Percentiles rank a stretch among this genome's conserved stretches.
Evolutionary conservation across 768 basidiomycete genomes (phyloP).

Genomic region (Nidularia pulvinata): DNA sequence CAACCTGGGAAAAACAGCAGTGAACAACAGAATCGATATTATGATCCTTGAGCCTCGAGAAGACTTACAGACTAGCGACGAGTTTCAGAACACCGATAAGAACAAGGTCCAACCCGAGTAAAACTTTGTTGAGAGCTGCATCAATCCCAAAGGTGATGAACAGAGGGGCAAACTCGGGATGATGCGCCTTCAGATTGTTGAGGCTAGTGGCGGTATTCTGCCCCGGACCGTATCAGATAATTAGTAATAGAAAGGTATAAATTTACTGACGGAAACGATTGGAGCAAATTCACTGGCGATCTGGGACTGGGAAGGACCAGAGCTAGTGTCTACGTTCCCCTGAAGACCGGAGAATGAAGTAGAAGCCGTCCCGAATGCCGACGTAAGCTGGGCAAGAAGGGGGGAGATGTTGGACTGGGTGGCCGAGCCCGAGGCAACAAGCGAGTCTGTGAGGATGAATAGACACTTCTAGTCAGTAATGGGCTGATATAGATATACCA

Average conservation of each 20-base stretch:
- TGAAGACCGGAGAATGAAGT: slow-evolving; percentile 4
- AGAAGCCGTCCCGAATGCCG: background rate
- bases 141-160: slow-evolving; percentile 6
- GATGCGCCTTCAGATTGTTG: slow-evolving; percentile 7
- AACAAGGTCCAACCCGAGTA: slow-evolving; percentile 7
- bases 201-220: slow-evolving; percentile 1
- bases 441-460: background rate
- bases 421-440: background rate
- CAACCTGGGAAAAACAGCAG: background rate
- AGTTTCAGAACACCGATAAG: slow-evolving; percentile 1
- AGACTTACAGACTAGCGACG: slow-evolving; percentile 4
- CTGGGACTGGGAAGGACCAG: background rate
- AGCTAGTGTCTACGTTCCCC: background rate
- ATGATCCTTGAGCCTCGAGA: background rate
- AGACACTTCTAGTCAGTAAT: background rate
- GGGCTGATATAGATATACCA: background rate
- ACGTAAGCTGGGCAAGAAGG: background rate
- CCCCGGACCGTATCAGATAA: too few relatives aligned
- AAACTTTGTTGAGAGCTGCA: slow-evolving; percentile 3
- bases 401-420: background rate
- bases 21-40: background rate
- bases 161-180: slow-evolving; percentile 2
- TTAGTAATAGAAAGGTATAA: too few relatives aligned
- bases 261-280: too few relatives aligned
- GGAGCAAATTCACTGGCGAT: too few relatives aligned